These are phyloP conservation scores for Vaccinium corymbosum DNA, from an alignment of 148 eudicot genomes.

Conservation along the genomic window DNA sequence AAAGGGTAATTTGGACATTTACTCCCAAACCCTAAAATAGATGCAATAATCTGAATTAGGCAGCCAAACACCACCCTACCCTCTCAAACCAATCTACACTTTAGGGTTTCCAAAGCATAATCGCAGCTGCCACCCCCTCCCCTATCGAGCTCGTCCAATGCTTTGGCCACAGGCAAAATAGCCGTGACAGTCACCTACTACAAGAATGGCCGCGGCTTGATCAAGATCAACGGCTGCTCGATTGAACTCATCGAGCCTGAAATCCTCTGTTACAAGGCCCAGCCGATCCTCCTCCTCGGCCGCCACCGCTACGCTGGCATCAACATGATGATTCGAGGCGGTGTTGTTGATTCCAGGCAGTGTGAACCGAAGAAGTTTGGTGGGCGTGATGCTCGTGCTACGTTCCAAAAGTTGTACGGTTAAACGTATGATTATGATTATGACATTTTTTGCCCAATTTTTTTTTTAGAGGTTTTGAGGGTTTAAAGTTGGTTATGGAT, in stretches of 20 bases:
- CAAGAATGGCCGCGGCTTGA: conserved; percentile 44
- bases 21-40: too few relatives aligned
- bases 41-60: too few relatives aligned
- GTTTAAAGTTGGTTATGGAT: conserved; percentile 9
- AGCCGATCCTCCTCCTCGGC: conserved; percentile 48
- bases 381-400: conserved; percentile 53
- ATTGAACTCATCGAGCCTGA: conserved; percentile 47
- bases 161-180: conserved; percentile 45
- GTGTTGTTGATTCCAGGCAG: conserved; percentile 45
- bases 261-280: conserved; percentile 45
- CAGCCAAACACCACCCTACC: too few relatives aligned
- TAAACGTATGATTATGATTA: not conserved
- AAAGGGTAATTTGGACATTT: too few relatives aligned
- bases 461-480: not conserved
- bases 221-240: conserved; percentile 47
- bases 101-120: not conserved
- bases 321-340: conserved; percentile 45
- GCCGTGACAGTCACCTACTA: conserved; percentile 52
- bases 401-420: conserved; percentile 58
- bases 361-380: conserved; percentile 61
- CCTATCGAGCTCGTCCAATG: conserved; percentile 39
- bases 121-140: conserved; percentile 24
- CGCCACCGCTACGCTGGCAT: conserved; percentile 40
- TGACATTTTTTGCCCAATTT: not conserved
- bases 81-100: not conserved